Evolutionary conservation across 2,329 filamentous ascomycete species (phyloP).

Genomic region (Podosphaera leucotricha): DNA sequence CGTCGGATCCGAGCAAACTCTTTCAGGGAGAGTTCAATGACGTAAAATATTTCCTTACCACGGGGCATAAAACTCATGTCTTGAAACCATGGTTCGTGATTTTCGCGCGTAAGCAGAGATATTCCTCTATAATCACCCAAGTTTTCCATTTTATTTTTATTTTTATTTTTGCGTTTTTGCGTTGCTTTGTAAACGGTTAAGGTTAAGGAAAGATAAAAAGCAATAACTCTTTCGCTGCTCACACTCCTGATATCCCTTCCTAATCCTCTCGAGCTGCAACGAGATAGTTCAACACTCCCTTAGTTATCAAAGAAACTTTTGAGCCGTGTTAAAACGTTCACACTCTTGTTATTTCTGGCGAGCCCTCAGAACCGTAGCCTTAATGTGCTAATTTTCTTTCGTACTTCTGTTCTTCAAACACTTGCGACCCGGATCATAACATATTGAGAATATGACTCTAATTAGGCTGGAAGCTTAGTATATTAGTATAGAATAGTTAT

Average conservation of each 20-base stretch:
- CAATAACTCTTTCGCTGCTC: background rate
- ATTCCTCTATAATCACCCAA: too few species aligned
- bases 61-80: background rate
- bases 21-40: background rate
- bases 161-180: background rate
- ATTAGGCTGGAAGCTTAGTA: background rate
- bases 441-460: background rate
- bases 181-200: background rate
- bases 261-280: background rate
- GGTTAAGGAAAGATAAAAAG: background rate
- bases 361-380: background rate
- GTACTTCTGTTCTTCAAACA: background rate
- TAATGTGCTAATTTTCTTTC: too few species aligned
- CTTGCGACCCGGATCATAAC: background rate
- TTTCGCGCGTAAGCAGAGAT: background rate
- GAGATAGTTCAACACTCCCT: too few species aligned
- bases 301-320: too few species aligned
- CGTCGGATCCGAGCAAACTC: background rate
- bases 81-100: background rate
- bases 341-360: background rate
- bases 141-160: background rate
- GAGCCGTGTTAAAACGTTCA: background rate
- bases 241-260: background rate
- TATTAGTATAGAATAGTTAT: background rate
- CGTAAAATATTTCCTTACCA: background rate